These are phyloP conservation scores for Echium plantagineum DNA, from an alignment of 257 asterid species.

Conservation along the genomic window DNA sequence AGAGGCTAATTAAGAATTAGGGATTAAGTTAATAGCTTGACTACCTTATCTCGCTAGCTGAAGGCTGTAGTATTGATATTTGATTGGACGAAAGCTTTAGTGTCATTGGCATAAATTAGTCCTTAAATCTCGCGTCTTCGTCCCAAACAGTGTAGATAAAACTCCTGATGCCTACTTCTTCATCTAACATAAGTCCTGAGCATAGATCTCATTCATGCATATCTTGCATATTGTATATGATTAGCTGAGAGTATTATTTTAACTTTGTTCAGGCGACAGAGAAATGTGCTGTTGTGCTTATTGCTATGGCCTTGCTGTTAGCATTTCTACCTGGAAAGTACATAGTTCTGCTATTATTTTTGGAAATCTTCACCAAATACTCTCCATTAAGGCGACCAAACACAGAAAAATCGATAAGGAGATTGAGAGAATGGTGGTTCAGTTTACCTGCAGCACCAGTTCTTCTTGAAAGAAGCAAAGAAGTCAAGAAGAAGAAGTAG, in stretches of 20 bases:
- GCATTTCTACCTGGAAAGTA: constrained; percentile 51
- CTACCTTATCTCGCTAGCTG: constrained; percentile 62
- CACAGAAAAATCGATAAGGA: constrained; percentile 77
- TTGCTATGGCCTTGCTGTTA: constrained; percentile 39
- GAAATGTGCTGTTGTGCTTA: constrained; percentile 44
- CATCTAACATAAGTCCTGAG: too few relatives aligned
- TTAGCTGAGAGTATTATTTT: not conserved
- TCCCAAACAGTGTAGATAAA: not conserved
- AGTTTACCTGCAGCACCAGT: constrained; percentile 97
- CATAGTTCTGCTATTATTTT: constrained; percentile 36
- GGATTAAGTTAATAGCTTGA: too few relatives aligned
- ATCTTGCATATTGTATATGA: not conserved
- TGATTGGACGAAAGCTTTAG: too few relatives aligned
- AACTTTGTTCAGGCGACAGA: constrained; percentile 57
- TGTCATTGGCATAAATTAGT: too few relatives aligned
- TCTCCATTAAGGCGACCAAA: constrained; percentile 59
- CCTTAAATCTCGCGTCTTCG: not conserved
- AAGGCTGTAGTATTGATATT: constrained; percentile 18
- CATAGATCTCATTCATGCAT: too few relatives aligned
- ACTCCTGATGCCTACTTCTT: too few relatives aligned
- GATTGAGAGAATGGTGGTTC: constrained; percentile 92
- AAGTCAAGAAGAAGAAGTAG: constrained; percentile 67
- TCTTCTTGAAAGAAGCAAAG: constrained; percentile 41
- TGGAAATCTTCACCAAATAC: constrained; percentile 58
- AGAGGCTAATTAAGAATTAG: not conserved